These are phyloP conservation scores for Aspergillus eucalypticola DNA, from an alignment of 2,329 filamentous ascomycete genomes.

Conservation along the genomic window DNA sequence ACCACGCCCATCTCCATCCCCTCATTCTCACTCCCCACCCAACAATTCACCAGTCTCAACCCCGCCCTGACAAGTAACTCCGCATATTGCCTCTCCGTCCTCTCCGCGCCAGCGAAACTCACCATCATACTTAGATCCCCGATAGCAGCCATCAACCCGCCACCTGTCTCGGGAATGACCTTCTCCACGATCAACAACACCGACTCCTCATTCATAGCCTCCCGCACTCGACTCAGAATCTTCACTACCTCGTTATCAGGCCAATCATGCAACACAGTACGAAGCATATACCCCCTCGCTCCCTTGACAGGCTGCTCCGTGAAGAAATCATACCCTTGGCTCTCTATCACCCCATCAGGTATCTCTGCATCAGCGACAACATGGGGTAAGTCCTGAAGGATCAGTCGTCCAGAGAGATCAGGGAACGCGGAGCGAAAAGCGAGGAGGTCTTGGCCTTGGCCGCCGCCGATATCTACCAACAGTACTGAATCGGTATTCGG, in stretches of 20 bases:
- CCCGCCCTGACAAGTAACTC: background rate
- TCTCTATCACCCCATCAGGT: background rate
- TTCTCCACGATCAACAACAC: slow-evolving; percentile 20
- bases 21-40: background rate
- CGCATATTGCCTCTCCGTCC: slow-evolving; percentile 14
- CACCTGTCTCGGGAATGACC: slow-evolving; percentile 10
- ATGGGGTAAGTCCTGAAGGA: slow-evolving; percentile 4
- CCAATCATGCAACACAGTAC: slow-evolving; percentile 39
- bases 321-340: slow-evolving; percentile 30
- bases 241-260: slow-evolving; percentile 20
- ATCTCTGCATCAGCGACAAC: slow-evolving; percentile 16
- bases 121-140: slow-evolving; percentile 23
- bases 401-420: background rate
- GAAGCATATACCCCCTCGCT: slow-evolving; percentile 36
- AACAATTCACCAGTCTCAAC: background rate
- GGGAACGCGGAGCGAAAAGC: background rate
- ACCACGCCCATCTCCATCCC: background rate
- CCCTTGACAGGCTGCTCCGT: slow-evolving; percentile 44
- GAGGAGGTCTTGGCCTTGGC: slow-evolving; percentile 1
- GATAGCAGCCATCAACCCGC: background rate
- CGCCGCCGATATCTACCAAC: slow-evolving; percentile 7
- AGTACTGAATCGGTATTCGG: background rate
- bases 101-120: slow-evolving; percentile 14
- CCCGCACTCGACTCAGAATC: slow-evolving; percentile 9
- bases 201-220: slow-evolving; percentile 19